A percentile compares a stretch with the other conserved stretches of the same genome.
phyloP scores from a whole-genome alignment of 129 eudicot species.

The Flaveria trinervia region DNA sequence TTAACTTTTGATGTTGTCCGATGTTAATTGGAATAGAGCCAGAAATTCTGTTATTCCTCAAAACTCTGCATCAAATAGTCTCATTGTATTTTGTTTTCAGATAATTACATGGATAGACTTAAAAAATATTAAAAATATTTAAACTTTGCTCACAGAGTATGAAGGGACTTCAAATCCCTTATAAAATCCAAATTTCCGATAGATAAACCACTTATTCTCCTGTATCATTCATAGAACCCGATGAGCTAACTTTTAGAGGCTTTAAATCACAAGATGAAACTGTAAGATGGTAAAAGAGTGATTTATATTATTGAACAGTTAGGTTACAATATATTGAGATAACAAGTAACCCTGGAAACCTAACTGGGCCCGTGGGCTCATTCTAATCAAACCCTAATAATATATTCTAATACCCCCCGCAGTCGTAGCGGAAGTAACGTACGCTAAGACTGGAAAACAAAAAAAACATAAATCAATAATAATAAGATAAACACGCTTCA shows the following conservation, averaged over 20 bases:
- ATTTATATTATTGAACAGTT: too few relatives aligned
- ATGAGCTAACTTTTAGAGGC: conserved; percentile 4
- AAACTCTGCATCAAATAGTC: conserved; percentile 41
- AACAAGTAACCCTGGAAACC: too few relatives aligned
- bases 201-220: conserved; percentile 81
- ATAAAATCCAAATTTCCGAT: conserved; percentile 77
- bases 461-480: too few relatives aligned
- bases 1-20: conserved; percentile 47
- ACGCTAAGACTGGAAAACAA: too few relatives aligned
- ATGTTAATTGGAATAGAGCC: conserved; percentile 67
- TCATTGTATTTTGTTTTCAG: conserved; percentile 4
- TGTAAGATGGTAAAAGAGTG: too few relatives aligned
- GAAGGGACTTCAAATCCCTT: conserved; percentile 47
- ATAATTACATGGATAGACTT: background rate
- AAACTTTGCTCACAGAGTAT: conserved; percentile 50
- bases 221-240: conserved; percentile 18
- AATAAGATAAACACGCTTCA: too few relatives aligned
- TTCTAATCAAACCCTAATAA: too few relatives aligned
- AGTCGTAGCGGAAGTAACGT: too few relatives aligned
- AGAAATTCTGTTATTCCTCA: conserved; percentile 68
- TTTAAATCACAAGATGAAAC: background rate
- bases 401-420: too few relatives aligned
- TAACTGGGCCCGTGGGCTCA: too few relatives aligned
- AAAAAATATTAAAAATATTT: background rate
- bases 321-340: too few relatives aligned